Base-by-base conservation (phyloP, 371 early-diverging fungal species). In the Apophysomyces ossiformis region DNA sequence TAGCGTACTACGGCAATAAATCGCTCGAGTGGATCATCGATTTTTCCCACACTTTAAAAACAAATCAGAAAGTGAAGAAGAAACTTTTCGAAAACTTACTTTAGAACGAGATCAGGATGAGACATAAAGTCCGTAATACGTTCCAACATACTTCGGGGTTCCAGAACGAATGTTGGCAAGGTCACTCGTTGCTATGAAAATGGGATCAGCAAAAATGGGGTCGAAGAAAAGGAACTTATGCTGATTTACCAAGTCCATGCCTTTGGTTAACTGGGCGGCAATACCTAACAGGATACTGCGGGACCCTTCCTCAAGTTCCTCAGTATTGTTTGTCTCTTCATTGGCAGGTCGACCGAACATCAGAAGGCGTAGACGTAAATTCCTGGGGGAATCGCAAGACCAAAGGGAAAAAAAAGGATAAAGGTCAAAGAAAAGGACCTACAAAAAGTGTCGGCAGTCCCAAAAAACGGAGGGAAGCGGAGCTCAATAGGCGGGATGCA, bases 141-240 rank as follows among this genome's bases (percentile, higher is more conserved):
- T 72, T 97, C 97, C 57, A 93, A 85, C 88, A 96, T 95, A 71
- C 92, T 92, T 13, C 97, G 82, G 6, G 97, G 92, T 71, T 97
- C 97, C 38, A 97, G 83, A 4, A 97, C 94, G 86, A 97, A 97
- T n/a, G 96, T 95, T 13, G 97, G 97, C 36, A 97, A 86, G 18
- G 97, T 93, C 39, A 97, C 91, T 59, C 93, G 82, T 66, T 85
- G 85, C 75, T 71, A 59, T 37, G 5, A 54, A 37, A 39, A 58
- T 43, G 15, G 43, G 36, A 32, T 58, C 44, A 65, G 36, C 18
- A 9, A 58, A 57, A 16, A 60, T n/a, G 11, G 43, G 38, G 41
- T 43, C 44, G 5, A 37, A 60, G 59, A 64, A 50, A 57, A 58
- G 57, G 32, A 26, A 26, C 32, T 26, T 37, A 50, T 47, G 39